Conservation (phyloP, 1,139 yeast species). For the Diutina neorugosa region DNA sequence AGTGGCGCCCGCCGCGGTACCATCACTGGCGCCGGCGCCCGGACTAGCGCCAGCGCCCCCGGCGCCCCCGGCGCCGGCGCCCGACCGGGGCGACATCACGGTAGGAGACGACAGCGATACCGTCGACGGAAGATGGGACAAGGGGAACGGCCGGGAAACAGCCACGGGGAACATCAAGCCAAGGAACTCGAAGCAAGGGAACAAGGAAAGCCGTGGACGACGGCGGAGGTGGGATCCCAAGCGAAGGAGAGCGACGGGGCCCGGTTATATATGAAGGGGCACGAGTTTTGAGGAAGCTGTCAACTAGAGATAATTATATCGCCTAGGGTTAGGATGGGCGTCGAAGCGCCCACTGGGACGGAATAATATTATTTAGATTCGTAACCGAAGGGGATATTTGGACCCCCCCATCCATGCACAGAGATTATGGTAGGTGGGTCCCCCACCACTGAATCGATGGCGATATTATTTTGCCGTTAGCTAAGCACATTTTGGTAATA, state of each 20-base stretch:
- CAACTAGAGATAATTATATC: neutral
- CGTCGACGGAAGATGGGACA: neutral
- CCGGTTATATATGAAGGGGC: neutral
- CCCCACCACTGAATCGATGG: neutral
- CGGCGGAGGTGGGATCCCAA: neutral
- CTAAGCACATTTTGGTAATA: no score
- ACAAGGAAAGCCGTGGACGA: neutral
- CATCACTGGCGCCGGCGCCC: neutral
- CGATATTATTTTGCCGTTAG: neutral
- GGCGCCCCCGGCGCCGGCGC: neutral
- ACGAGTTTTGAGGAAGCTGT: neutral
- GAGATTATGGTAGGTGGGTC: no score
- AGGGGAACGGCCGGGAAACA: neutral
- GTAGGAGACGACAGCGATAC: neutral
- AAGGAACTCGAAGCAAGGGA: no score
- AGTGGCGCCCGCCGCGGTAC: neutral
- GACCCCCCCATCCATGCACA: neutral
- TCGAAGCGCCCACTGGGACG: neutral
- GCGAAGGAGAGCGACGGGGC: neutral
- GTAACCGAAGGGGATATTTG: no score
- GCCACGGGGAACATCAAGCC: slow-evolving; percentile 3
- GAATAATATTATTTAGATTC: no score
- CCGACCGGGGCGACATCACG: neutral
- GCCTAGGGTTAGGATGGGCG: neutral
- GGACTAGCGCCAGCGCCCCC: no score